Conservation (phyloP, 2,329 filamentous ascomycete species). For the Colletotrichum viniferum region DNA sequence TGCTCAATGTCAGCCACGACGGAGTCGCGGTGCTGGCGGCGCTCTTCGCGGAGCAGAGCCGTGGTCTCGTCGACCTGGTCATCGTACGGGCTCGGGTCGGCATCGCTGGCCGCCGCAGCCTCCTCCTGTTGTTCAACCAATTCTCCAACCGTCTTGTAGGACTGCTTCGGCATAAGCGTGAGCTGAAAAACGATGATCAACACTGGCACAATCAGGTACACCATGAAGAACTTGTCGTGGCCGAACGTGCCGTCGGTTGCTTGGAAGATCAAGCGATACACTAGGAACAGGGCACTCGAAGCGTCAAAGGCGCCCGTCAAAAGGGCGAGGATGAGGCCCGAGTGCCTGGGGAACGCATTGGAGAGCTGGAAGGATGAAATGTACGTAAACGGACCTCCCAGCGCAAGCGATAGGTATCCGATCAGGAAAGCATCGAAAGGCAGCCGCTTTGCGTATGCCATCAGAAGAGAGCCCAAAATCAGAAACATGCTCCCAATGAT, state of each 20-base stretch:
- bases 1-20: constrained; percentile 74
- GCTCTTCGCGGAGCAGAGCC: constrained; percentile 58
- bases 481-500: constrained; percentile 74
- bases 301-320: constrained; percentile 85
- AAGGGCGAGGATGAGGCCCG: constrained; percentile 79
- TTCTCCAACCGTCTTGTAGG: constrained; percentile 86
- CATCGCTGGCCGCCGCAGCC: constrained; percentile 34
- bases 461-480: constrained; percentile 70
- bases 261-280: constrained; percentile 75
- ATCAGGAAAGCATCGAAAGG: constrained; percentile 77
- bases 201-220: constrained; percentile 72
- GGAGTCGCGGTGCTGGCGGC: constrained; percentile 63
- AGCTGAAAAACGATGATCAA: constrained; percentile 71
- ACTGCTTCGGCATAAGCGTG: constrained; percentile 73
- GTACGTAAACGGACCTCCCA: constrained; percentile 82
- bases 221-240: constrained; percentile 71
- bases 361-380: constrained; percentile 85
- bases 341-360: constrained; percentile 79
- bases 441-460: constrained; percentile 69
- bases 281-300: constrained; percentile 77
- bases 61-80: constrained; percentile 65
- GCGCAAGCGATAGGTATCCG: constrained; percentile 76
- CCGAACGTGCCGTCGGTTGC: constrained; percentile 59
- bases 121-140: constrained; percentile 75
- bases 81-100: constrained; percentile 41